Evolutionary conservation across 129 eudicot genomes (phyloP).

Genomic region (Flaveria sonorensis): DNA sequence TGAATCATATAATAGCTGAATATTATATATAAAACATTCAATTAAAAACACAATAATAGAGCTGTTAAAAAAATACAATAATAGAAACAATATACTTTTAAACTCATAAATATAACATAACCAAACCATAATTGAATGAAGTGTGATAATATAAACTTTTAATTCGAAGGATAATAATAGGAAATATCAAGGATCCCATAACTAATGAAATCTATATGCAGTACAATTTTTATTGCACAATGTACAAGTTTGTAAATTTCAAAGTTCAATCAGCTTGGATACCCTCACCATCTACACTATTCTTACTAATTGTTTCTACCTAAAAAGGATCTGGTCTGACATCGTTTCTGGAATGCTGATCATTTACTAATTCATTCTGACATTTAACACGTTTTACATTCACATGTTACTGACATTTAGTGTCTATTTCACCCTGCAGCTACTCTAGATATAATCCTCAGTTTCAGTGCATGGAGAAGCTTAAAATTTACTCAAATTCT

Average conservation of each 20-base stretch:
- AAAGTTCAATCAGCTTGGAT: not conserved
- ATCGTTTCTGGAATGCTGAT: constrained; percentile 1
- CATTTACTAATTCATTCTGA: constrained; percentile 9
- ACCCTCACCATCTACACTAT: not conserved
- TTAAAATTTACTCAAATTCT: constrained; percentile 75
- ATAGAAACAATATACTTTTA: not conserved
- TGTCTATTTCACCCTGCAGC: constrained; percentile 51
- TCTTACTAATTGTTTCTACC: constrained; percentile 1
- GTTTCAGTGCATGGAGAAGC: constrained; percentile 91
- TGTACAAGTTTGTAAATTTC: not conserved
- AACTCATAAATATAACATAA: not conserved
- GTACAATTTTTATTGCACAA: constrained; percentile 1
- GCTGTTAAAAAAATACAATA: not conserved
- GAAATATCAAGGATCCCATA: constrained; percentile 4
- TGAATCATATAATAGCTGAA: constrained; percentile 10
- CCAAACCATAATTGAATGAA: not conserved
- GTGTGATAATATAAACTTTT: not conserved
- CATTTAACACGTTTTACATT: not conserved
- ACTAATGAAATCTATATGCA: not conserved
- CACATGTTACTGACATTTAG: not conserved
- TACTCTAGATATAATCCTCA: constrained; percentile 73
- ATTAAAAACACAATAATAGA: not conserved
- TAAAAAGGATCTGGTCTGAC: not conserved
- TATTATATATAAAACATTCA: not conserved
- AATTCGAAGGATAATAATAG: not conserved